Evolutionary conservation across 1,284 basidiomycete genomes (phyloP), one percentile per base, ranked within the genome.

Genomic region (Irpex sp.): DNA sequence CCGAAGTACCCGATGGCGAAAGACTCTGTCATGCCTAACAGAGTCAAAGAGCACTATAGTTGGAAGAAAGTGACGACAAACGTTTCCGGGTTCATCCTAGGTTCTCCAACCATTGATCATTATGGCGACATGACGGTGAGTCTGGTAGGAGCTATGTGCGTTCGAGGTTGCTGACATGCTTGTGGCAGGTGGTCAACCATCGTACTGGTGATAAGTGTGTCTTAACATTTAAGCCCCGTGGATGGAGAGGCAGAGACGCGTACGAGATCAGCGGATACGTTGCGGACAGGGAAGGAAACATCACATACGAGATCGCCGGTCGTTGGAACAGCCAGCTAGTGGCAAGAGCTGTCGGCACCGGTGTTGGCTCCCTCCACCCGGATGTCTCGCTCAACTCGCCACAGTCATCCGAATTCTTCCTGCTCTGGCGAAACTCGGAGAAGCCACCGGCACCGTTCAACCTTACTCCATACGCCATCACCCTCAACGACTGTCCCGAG

Each of bases 21-120:
- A 26, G 78, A 77, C 2, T 72, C 68, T 48, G 68, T 76, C 2
- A 73, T 69, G 11, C 56, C 78, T 59, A 85, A 81, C 15, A 87
- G 85, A 70, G 85, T 92, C 7, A 77, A 87, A 3, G 93, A 94
- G 70, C 94, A 96, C 73, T 96, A 91, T 73, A 91, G 88, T 57
- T 97, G 94, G 93, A 96, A 96, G 79, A 98, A 98, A 77, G 95
- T 97, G 34, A 96, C 93, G 9, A 96, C 95, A 34, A 93, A 91
- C 66, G 85, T 97, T 5, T 96, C 94, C 7, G 96, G 96, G 34
- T 98, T 98, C 73, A 95, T 98, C 68, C 83, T 97, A 49, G 97
- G 96, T 5, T 89, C 86, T 26, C 95, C 96, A 0, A 93, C 94
- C 26, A 98, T 98, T 67, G 97, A 98, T 74, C 97, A 99, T 80